phyloP scores from a whole-genome alignment of 257 asterid genomes.

The Nicotiana paniculata region DNA sequence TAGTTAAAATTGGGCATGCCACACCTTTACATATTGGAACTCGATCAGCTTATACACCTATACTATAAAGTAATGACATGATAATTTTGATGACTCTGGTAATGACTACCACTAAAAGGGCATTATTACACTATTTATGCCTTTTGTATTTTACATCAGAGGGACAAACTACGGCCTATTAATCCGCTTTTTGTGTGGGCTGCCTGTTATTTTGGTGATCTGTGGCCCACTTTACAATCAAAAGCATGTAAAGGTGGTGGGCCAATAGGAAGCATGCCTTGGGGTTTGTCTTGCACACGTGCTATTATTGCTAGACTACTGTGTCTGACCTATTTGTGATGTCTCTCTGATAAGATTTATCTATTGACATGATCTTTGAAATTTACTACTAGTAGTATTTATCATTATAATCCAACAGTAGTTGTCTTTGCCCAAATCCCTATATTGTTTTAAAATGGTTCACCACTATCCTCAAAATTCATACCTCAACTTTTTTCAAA shows the following conservation, averaged over 20 bases:
- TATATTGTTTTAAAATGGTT: not conserved
- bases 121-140: not conserved
- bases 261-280: conserved; percentile 14
- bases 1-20: conserved; percentile 13
- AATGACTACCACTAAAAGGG: not conserved
- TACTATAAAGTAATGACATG: not conserved
- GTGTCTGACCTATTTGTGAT: conserved; percentile 12
- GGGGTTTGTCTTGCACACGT: conserved; percentile 14
- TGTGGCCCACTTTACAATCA: not conserved
- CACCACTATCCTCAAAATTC: not conserved
- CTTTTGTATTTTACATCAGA: not conserved
- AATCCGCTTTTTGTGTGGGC: not conserved
- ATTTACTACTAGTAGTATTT: not conserved
- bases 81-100: not conserved
- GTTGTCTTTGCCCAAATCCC: not conserved
- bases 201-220: not conserved
- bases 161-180: not conserved
- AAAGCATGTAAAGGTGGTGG: not conserved
- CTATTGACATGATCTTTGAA: not conserved
- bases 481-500: not conserved
- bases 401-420: conserved; percentile 1
- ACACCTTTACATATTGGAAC: not conserved
- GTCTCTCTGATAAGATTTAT: conserved; percentile 6
- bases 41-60: not conserved
- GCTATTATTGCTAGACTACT: not conserved